Evolutionary conservation across 2,329 filamentous ascomycete species (phyloP), one percentile per base, ranked within the genome.

Genomic region (Ceratocystis harringtonii): DNA sequence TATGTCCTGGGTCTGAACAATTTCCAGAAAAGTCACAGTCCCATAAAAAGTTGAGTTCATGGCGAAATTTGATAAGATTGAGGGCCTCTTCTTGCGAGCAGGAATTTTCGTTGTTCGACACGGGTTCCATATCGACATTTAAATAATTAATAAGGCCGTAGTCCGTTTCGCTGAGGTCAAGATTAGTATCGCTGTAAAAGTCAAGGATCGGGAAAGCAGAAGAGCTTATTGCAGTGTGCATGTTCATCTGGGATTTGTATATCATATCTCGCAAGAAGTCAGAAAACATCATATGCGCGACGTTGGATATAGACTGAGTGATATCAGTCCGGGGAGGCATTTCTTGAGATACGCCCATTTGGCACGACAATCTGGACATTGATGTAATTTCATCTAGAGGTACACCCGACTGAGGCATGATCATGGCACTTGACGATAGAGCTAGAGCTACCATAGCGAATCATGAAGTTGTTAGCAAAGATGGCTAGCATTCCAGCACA

Each of bases 161-260:
- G 69, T 82, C 80, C 36, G 79, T 72, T 17, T 81, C 80, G 10
- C 77, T 80, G 25, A 82, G 73, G 60, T 82, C 79, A 36, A 81
- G 72, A 65, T 76, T 79, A 60, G 72, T 73, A 66, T 82, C 75
- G 63, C 79, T 76, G 68, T 78, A 80, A 68, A 81, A 81, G 68
- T 81, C 76, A 6, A 82, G 71, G 3, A 81, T 75, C 19, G 74
- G 75, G 15, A 78, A 72, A 0, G 76, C 77, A 65, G 78, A 77
- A 3, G 72, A 70, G 65, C 77, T 76, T n/a, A 71, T 63, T 73
- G 75, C n/a, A 48, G 50, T 43, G 32, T 72, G 68, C 6, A 73
- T 68, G 28, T 76, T 73, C 28, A 76, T 69, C 1, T 75, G 73
- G 45, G 78, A 76, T n/a, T 80, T 76, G 65, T 78, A 81, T 17